Base-by-base conservation (phyloP, 495 filamentous ascomycete species). In the Cercophora scortea region DNA sequence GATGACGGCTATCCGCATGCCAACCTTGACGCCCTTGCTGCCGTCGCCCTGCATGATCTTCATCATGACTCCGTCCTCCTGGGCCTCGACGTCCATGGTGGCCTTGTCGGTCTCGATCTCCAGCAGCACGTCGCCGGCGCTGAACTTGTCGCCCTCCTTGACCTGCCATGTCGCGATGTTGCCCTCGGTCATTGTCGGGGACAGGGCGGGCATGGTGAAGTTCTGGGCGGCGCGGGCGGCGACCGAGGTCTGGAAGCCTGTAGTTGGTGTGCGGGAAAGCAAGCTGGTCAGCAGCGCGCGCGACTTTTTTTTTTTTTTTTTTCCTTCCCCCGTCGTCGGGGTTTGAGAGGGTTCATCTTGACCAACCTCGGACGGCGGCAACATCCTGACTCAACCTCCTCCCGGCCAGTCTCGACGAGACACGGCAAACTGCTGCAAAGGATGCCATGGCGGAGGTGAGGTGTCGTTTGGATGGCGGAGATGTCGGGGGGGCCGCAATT, bases 101-200 rank as follows among this genome's bases (percentile, higher is more conserved):
- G 88, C 88, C 71, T 92, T 92, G 67, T 92, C 88, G 32, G 88
- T 92, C 70, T 92, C 88, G 62, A 92, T 89, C 65, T 92, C 88
- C 34, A 92, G 77, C 11, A 92, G 72, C 18, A 90, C 88, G 65
- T 92, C 88, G 36, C 88, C 88, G 49, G 87, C 84, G 0, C 76
- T 68, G 67, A 87, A 92, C 40, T 80, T 78, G 50, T 88, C 86
- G 58, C 85, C 86, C 71, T 90, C 88, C 59, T 87, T 88, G 42
- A 90, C 71, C 59, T 78, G 85, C 87, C 87, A 91, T 48, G 61
- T 77, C 18, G 83, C 76, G 58, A 91, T 90, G 60, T 88, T 88
- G 19, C 87, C 87, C 64, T 91, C 87, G 41, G 87, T 91, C 87
- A 91, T 91, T 11, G 87, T 91, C 25, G 88, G 88, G 16, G 85